Conservation (phyloP, 1,139 yeast species). For the Saccharomyces hybrid region DNA sequence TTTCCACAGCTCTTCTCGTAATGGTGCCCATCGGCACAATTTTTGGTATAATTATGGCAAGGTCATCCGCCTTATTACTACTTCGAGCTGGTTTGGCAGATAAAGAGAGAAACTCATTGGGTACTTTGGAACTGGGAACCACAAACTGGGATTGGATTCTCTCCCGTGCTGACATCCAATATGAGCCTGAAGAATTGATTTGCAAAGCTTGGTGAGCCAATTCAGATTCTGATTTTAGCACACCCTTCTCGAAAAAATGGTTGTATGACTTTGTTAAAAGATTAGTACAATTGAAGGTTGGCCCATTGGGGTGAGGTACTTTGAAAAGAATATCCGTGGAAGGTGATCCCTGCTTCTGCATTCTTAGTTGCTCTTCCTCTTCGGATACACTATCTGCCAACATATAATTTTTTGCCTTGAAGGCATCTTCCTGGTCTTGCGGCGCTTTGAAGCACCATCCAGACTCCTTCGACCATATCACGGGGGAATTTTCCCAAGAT, state of each 20-base stretch:
- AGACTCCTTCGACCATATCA: constrained; percentile 64
- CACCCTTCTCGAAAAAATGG: too few relatives aligned
- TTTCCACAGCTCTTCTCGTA: constrained; percentile 93
- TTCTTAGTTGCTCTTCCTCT: constrained; percentile 8
- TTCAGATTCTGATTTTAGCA: constrained; percentile 61
- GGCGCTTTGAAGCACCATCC: constrained; percentile 87
- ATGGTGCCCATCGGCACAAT: constrained; percentile 93
- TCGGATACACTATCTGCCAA: constrained; percentile 19
- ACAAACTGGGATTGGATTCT: constrained; percentile 82
- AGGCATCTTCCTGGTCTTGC: constrained; percentile 34
- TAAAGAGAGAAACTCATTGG: constrained; percentile 18
- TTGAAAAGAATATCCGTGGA: constrained; percentile 40
- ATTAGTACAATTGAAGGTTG: constrained; percentile 63
- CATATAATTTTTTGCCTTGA: constrained; percentile 48
- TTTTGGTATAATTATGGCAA: constrained; percentile 78
- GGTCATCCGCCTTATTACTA: constrained; percentile 25
- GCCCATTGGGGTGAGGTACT: constrained; percentile 91
- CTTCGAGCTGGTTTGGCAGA: constrained; percentile 25
- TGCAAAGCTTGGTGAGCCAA: constrained; percentile 72
- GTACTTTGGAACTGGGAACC: constrained; percentile 40
- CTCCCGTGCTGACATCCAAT: constrained; percentile 89
- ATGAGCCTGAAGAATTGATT: constrained; percentile 72
- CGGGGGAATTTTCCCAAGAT: constrained; percentile 81
- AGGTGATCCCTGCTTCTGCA: neutral
- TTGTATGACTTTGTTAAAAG: constrained; percentile 72